Evolutionary conservation across 805 yeast genomes (phyloP).

Genomic region (Sugiyamaella marilandica): DNA sequence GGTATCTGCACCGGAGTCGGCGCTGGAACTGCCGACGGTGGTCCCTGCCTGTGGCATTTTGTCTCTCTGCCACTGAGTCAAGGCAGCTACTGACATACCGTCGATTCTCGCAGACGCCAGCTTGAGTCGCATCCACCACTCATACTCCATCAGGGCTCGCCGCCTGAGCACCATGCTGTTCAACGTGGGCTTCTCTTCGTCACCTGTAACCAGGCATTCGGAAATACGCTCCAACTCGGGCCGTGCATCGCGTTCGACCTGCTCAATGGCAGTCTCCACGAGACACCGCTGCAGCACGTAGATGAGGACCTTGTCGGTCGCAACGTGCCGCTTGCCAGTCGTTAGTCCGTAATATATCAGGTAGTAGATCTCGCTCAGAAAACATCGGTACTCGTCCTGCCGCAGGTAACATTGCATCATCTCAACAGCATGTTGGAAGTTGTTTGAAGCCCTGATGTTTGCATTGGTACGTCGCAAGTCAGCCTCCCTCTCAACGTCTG

Average conservation of each 20-base stretch:
- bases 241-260: not conserved
- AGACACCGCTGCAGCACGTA: not conserved
- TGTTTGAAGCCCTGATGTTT: not conserved
- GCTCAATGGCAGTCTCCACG: not conserved
- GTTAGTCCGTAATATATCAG: not conserved
- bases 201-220: not conserved
- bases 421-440: not conserved
- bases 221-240: not conserved
- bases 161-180: not conserved
- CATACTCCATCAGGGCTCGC: not conserved
- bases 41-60: no score
- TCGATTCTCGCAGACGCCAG: constrained; percentile 4
- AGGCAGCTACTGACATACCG: not conserved
- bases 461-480: not conserved
- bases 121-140: constrained; percentile 1
- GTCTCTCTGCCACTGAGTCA: not conserved
- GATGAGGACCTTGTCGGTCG: not conserved
- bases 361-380: constrained; percentile 13
- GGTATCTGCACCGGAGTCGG: no score
- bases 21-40: no score
- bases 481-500: no score
- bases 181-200: not conserved
- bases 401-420: not conserved
- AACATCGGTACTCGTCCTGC: constrained; percentile 10
- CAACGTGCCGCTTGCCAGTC: not conserved